Conservation (phyloP, 2,329 filamentous ascomycete genomes). For the Fusarium sp. region DNA sequence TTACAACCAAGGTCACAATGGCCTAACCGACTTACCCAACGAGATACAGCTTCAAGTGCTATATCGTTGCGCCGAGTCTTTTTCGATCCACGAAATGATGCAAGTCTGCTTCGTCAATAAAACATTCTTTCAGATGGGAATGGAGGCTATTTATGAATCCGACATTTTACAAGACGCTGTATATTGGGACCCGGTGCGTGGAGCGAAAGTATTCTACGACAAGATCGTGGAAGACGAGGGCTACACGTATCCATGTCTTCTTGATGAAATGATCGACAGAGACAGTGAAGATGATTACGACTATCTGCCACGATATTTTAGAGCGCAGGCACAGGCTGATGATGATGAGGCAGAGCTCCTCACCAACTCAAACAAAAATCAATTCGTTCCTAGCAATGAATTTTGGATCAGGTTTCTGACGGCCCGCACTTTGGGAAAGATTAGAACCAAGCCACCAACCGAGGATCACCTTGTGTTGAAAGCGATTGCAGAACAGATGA, state of each 20-base stretch:
- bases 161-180: neutral
- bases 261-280: no score
- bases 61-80: neutral
- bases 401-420: neutral
- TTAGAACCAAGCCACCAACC: neutral
- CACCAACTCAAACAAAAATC: accelerated
- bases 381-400: neutral
- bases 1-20: accelerated
- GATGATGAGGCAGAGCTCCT: accelerated
- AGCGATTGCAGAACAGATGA: neutral
- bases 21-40: neutral
- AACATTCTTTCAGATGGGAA: neutral
- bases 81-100: neutral
- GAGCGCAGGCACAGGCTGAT: neutral
- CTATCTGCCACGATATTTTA: neutral
- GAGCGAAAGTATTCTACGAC: neutral
- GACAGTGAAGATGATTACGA: no score
- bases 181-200: slow-evolving; percentile 1
- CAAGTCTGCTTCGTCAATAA: neutral
- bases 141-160: neutral
- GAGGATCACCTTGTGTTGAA: neutral
- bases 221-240: no score
- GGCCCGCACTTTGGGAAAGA: neutral
- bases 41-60: slow-evolving; percentile 10
- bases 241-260: neutral